Conservation (phyloP, 768 basidiomycete genomes). For the Lentinula raphanica region DNA sequence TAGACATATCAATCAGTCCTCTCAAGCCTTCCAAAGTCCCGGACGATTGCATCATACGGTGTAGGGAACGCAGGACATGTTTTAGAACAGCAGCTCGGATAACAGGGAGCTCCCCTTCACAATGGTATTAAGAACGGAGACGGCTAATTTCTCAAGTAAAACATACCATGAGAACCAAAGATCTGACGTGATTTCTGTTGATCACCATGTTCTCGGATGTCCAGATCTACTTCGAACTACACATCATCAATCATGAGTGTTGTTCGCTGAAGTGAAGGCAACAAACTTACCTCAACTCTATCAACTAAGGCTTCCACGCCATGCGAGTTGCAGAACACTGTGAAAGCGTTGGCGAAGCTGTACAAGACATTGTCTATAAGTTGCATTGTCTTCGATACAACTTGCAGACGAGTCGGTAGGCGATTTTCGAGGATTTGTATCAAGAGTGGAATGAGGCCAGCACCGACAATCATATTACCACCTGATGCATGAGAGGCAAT, state of each 20-base stretch:
- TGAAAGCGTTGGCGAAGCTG: conserved; percentile 82
- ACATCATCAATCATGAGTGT: conserved; percentile 7
- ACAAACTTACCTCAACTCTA: conserved; percentile 69
- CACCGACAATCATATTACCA: conserved; percentile 91
- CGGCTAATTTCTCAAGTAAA: conserved; percentile 11
- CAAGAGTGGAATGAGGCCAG: conserved; percentile 83
- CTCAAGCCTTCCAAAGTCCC: conserved; percentile 93
- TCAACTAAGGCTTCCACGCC: conserved; percentile 84
- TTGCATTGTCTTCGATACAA: conserved; percentile 87
- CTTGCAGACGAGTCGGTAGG: conserved; percentile 58
- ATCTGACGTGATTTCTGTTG: conserved; percentile 40
- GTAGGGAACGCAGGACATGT: conserved; percentile 85
- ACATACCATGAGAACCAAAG: conserved; percentile 46
- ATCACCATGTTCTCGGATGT: conserved; percentile 51
- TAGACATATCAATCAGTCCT: conserved; percentile 85
- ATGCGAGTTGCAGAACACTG: conserved; percentile 75
- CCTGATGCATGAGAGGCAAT: conserved; percentile 81
- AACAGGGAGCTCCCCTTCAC: conserved; percentile 65
- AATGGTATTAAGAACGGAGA: conserved; percentile 1
- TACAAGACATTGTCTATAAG: conserved; percentile 91
- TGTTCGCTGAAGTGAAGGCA: background rate
- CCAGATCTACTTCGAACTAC: conserved; percentile 64
- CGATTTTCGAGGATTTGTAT: conserved; percentile 86
- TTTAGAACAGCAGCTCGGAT: conserved; percentile 79
- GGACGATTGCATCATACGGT: conserved; percentile 95